Conservation (phyloP, 1,139 yeast species). For the Suhomyces atakaporum region DNA sequence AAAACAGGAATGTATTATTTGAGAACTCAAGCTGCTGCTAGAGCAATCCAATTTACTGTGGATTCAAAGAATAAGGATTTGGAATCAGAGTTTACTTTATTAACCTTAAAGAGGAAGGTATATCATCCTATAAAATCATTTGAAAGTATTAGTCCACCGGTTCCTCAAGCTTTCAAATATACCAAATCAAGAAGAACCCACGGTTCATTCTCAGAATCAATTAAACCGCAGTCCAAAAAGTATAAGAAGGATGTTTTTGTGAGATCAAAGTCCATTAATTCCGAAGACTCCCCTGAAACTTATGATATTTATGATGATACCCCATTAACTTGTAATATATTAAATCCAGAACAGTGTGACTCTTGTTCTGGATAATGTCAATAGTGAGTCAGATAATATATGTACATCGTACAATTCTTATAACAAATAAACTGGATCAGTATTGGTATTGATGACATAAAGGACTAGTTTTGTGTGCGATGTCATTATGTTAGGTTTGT, state of each 20-base stretch:
- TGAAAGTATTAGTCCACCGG: no score
- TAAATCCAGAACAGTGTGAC: slow-evolving; percentile 40
- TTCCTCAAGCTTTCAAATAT: no score
- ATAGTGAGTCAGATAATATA: no score
- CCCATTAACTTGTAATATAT: slow-evolving; percentile 41
- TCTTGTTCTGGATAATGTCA: slow-evolving; percentile 52
- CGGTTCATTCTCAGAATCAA: no score
- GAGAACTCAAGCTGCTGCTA: slow-evolving; percentile 87
- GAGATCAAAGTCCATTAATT: not conserved
- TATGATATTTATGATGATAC: slow-evolving; percentile 36
- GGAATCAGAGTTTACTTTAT: not conserved
- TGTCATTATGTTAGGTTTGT: no score
- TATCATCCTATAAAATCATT: not conserved
- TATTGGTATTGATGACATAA: no score
- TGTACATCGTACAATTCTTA: no score
- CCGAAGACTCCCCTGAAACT: not conserved
- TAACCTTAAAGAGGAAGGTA: slow-evolving; percentile 22
- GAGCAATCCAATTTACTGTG: slow-evolving; percentile 91
- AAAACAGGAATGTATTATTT: slow-evolving; percentile 67
- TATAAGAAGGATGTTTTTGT: not conserved
- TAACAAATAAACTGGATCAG: no score
- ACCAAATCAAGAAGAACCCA: no score
- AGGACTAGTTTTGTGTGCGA: no score
- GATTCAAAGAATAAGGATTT: slow-evolving; percentile 34
- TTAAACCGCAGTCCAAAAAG: not conserved